Evolutionary conservation across 768 basidiomycete species (phyloP).

Genomic region (Gymnopilus junonius): DNA sequence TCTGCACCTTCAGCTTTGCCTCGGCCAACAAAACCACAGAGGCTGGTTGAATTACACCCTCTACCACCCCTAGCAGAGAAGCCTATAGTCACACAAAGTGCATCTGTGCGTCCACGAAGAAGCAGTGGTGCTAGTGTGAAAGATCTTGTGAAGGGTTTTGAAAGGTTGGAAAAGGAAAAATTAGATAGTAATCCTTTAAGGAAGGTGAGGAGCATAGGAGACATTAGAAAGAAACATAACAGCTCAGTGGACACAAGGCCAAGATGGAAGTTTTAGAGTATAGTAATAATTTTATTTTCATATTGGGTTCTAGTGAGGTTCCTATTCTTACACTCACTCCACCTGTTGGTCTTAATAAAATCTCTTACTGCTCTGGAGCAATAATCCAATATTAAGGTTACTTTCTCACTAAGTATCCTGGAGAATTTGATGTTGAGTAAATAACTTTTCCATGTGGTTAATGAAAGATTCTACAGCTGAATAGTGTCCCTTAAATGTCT

Average conservation of each 20-base stretch:
- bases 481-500: slow-evolving; percentile 1
- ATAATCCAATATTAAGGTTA: background rate
- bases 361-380: background rate
- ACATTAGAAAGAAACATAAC: slow-evolving; percentile 26
- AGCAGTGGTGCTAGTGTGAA: slow-evolving; percentile 75
- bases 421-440: background rate
- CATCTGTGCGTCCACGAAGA: slow-evolving; percentile 45
- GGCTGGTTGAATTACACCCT: slow-evolving; percentile 60
- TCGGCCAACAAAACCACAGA: slow-evolving; percentile 39
- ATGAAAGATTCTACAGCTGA: background rate
- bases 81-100: slow-evolving; percentile 4
- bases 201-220: slow-evolving; percentile 40
- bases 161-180: slow-evolving; percentile 35
- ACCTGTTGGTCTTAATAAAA: slow-evolving; percentile 2
- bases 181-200: slow-evolving; percentile 25
- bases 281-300: too few species aligned
- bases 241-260: slow-evolving; percentile 6
- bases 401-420: background rate
- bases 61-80: slow-evolving; percentile 36
- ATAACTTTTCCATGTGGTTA: background rate
- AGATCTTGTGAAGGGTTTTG: slow-evolving; percentile 70
- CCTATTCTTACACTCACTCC: too few species aligned
- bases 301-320: too few species aligned
- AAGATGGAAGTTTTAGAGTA: slow-evolving; percentile 17
- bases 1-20: slow-evolving; percentile 49